Evolutionary conservation across 805 yeast species (phyloP).

Genomic region (Clavispora asparagi): DNA sequence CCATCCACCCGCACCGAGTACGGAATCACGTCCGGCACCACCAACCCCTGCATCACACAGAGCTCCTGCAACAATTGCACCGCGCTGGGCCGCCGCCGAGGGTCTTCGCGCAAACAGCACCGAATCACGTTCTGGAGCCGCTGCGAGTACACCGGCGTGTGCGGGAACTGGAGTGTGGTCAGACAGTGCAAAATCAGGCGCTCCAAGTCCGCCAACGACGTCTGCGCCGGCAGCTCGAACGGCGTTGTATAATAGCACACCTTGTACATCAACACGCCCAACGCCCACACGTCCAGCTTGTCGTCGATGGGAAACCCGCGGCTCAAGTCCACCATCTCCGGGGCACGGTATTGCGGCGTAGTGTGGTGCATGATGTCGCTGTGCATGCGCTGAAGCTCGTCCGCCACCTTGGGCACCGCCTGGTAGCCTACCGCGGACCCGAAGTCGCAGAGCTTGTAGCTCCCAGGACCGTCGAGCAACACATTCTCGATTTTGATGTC

Average conservation of each 20-base stretch:
- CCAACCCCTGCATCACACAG: conserved; percentile 50
- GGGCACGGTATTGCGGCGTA: conserved; percentile 80
- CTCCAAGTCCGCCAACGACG: conserved; percentile 41
- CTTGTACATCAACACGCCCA: conserved; percentile 74
- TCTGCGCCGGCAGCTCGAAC: conserved; percentile 51
- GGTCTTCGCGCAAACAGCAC: conserved; percentile 59
- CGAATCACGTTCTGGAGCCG: conserved; percentile 60
- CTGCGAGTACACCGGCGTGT: conserved; percentile 47
- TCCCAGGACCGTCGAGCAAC: conserved; percentile 51
- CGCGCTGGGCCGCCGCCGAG: conserved; percentile 67
- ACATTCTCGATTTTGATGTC: conserved; percentile 84
- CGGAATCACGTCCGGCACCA: conserved; percentile 39
- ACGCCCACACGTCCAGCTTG: conserved; percentile 82
- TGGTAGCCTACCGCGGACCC: conserved; percentile 70
- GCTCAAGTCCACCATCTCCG: conserved; percentile 76
- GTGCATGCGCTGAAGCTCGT: conserved; percentile 55
- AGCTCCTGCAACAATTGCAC: conserved; percentile 67
- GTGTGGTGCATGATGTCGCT: conserved; percentile 74
- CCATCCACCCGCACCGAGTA: conserved; percentile 21
- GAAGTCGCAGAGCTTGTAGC: conserved; percentile 73
- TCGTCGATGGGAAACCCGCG: conserved; percentile 71
- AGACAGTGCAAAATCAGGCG: conserved; percentile 55
- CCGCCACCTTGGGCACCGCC: conserved; percentile 56
- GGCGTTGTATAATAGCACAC: conserved; percentile 81
- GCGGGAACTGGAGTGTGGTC: conserved; percentile 39